Conservation (phyloP, 192 early-diverging fungal species). For the Dimargaris xerosporica region DNA sequence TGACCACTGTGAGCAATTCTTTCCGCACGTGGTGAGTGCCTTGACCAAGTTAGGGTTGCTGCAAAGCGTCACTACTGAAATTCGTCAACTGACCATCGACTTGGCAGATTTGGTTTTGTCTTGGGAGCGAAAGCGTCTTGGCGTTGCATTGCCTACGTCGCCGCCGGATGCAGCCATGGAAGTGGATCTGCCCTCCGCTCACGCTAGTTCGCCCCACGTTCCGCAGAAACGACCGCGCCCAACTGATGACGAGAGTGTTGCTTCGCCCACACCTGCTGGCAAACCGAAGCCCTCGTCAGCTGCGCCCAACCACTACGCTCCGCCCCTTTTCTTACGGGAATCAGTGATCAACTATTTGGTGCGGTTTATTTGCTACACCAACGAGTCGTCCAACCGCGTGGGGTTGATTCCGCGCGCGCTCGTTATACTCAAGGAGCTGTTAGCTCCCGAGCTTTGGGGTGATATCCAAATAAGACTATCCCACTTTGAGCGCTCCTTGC, state of each 20-base stretch:
- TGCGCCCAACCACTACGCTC: constrained; percentile 19
- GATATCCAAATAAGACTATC: constrained; percentile 49
- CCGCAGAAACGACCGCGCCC: constrained; percentile 11
- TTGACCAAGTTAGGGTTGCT: constrained; percentile 77
- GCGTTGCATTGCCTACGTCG: constrained; percentile 16
- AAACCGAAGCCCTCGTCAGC: not conserved
- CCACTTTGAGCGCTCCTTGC: constrained; percentile 48
- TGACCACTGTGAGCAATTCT: constrained; percentile 74
- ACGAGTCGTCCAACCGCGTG: constrained; percentile 31
- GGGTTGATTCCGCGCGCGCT: constrained; percentile 42
- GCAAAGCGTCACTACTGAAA: constrained; percentile 72
- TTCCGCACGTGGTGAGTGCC: constrained; percentile 72
- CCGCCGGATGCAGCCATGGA: constrained; percentile 11
- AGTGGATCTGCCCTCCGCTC: constrained; percentile 6
- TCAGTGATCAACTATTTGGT: constrained; percentile 41
- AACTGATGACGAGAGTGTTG: not conserved
- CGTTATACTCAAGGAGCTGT: constrained; percentile 41
- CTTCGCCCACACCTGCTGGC: not conserved
- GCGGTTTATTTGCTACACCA: constrained; percentile 44
- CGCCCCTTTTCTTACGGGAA: constrained; percentile 34
- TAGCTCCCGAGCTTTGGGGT: constrained; percentile 50
- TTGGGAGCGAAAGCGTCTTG: constrained; percentile 70
- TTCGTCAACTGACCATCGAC: constrained; percentile 70
- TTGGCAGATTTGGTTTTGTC: constrained; percentile 75
- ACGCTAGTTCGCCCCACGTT: not conserved